These are phyloP conservation scores for Sordariomycetes sp. DNA, from an alignment of 2,329 filamentous ascomycete genomes.

Conservation along the genomic window DNA sequence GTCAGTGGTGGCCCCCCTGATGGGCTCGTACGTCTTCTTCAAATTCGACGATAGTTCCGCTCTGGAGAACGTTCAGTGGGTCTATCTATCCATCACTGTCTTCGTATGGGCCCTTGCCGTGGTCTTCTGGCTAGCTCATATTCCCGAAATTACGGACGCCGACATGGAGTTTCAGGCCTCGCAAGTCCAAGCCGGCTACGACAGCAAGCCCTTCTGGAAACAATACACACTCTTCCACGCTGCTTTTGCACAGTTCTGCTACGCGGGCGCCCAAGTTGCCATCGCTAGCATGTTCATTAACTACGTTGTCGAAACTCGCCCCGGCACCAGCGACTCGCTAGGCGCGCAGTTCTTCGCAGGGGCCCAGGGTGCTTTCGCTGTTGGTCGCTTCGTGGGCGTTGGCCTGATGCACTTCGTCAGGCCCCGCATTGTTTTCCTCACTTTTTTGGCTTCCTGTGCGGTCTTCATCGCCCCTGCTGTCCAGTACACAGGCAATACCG, in stretches of 20 bases:
- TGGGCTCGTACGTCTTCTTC: constrained; percentile 69
- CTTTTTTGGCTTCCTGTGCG: constrained; percentile 55
- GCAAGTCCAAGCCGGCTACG: constrained; percentile 40
- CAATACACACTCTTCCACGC: constrained; percentile 72
- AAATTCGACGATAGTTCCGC: constrained; percentile 46
- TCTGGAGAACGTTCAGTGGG: constrained; percentile 64
- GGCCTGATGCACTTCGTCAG: constrained; percentile 57
- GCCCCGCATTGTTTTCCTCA: constrained; percentile 59
- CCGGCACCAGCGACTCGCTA: constrained; percentile 35
- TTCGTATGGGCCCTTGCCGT: constrained; percentile 60
- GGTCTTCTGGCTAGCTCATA: constrained; percentile 56
- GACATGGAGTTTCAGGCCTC: constrained; percentile 54
- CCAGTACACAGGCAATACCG: constrained; percentile 28
- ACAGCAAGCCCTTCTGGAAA: constrained; percentile 55
- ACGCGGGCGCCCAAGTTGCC: constrained; percentile 62
- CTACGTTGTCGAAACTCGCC: constrained; percentile 54
- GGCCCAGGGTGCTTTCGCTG: constrained; percentile 63
- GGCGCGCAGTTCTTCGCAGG: constrained; percentile 64
- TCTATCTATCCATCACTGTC: constrained; percentile 62
- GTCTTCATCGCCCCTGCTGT: constrained; percentile 48
- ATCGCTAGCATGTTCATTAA: constrained; percentile 66
- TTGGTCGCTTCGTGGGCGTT: constrained; percentile 62
- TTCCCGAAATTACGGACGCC: constrained; percentile 59
- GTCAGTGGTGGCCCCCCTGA: constrained; percentile 50
- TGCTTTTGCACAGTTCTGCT: constrained; percentile 68